phyloP scores from a whole-genome alignment of 2,329 filamentous ascomycete genomes.

The Ceratocystis alfenasii region DNA sequence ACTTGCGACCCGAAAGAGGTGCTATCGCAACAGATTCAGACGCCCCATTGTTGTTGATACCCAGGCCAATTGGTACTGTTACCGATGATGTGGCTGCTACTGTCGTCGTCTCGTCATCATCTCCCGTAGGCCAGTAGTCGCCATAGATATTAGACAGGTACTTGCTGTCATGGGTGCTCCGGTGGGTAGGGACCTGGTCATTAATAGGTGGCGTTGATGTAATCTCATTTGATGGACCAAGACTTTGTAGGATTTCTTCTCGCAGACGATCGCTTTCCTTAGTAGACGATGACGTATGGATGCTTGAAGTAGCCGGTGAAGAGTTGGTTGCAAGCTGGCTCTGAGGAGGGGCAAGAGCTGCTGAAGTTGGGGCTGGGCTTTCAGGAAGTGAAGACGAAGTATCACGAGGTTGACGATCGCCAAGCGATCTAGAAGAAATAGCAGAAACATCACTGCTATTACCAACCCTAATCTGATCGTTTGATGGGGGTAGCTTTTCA shows the following conservation, averaged over 20 bases:
- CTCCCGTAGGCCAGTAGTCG: slow-evolving; percentile 48
- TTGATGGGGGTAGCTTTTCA: neutral
- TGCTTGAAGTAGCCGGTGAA: slow-evolving; percentile 14
- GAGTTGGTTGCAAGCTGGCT: slow-evolving; percentile 12
- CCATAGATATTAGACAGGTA: slow-evolving; percentile 56
- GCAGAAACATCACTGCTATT: neutral
- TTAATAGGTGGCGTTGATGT: neutral
- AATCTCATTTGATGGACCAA: slow-evolving; percentile 37
- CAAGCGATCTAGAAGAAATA: neutral
- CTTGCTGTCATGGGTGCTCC: slow-evolving; percentile 41
- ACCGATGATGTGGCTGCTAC: neutral
- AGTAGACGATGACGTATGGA: slow-evolving; percentile 38
- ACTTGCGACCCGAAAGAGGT: slow-evolving; percentile 4
- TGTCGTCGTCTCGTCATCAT: neutral
- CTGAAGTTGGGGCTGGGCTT: slow-evolving; percentile 15
- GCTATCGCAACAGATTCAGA: neutral
- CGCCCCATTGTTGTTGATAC: neutral
- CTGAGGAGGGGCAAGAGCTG: neutral
- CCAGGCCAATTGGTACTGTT: slow-evolving; percentile 1
- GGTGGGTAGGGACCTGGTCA: neutral
- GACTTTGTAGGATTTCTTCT: slow-evolving; percentile 61
- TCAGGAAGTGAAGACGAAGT: slow-evolving; percentile 9
- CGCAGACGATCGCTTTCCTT: slow-evolving; percentile 60
- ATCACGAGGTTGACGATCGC: neutral
- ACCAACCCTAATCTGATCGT: neutral